Evolutionary conservation across 2,329 filamentous ascomycete species (phyloP), one percentile per base, ranked within the genome.

Genomic region (Fusarium continuum): DNA sequence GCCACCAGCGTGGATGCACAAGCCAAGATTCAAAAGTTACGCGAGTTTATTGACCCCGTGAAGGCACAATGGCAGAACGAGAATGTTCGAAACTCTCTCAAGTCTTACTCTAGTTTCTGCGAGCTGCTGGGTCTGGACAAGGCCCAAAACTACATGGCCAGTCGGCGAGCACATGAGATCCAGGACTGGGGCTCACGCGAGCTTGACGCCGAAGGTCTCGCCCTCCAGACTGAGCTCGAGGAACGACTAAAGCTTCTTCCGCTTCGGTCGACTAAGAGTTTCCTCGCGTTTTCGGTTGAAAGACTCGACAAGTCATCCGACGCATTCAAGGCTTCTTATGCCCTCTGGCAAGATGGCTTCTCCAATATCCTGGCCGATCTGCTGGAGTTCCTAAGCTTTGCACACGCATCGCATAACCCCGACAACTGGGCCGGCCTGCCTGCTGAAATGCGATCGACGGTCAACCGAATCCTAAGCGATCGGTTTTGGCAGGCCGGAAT

Each of bases 401-500:
- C 94, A 1, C 94, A 98, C 77, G 91, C 92, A 2, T 93, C 96
- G 61, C 93, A 97, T 73, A 93, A 97, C 69, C 86, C 91, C 2
- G 82, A 85, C 17, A 96, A 93, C 72, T 99, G 95, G 94, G 82
- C 84, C 9, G 85, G 88, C 26, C 78, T 97, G 14, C 89, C 93
- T 2, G 75, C 81, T 10, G 92, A 96, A 35, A 89, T 96, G 82
- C 88, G 88, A 55, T 79, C 84, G 6, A 87, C 96, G 47, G 91
- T 98, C 32, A 85, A 88, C 36, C 86, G 91, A 19, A 92, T 98
- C 17, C 80, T 99, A 19, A 96, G 93, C 13, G 95, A 99, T 76
- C 86, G 95, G 20, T 99, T 99, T 75, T 99, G 95, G 95, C 95
- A 99, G 80, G 92, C 93, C 7, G 95, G 95, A 9, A 99, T 99